A percentile compares a stretch with the other conserved stretches of the same genome.
Evolutionary conservation across 192 early-diverging fungal genomes (phyloP).

Genomic region (Coemansia sp.): DNA sequence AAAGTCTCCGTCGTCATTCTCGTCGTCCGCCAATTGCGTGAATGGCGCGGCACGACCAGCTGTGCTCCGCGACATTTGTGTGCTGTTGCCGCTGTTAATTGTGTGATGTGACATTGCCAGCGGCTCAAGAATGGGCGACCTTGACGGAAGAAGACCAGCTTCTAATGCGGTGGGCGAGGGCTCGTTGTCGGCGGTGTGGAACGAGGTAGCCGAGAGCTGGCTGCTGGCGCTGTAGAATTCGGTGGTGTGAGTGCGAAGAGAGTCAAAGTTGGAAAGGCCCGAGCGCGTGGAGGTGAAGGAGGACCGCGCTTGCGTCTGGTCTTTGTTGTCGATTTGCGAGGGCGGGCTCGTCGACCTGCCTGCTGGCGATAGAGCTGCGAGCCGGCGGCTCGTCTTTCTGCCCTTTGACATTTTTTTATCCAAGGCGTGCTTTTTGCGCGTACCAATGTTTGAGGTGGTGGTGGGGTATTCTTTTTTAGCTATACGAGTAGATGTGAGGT

Average conservation of each 20-base stretch:
- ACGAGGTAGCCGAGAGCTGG: conserved; percentile 20
- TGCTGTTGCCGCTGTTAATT: conserved; percentile 1
- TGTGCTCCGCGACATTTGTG: not conserved
- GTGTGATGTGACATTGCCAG: conserved; percentile 2
- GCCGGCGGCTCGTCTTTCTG: conserved; percentile 2
- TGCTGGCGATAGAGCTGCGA: not conserved
- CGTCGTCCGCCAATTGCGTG: not conserved
- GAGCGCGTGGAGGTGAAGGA: conserved; percentile 16
- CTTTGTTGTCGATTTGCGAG: not conserved
- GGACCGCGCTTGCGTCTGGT: conserved; percentile 7
- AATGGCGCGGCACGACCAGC: not conserved
- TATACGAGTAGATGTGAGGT: no score
- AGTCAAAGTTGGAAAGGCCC: conserved; percentile 15
- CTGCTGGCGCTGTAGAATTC: conserved; percentile 45
- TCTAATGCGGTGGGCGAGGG: not conserved
- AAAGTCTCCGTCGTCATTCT: conserved; percentile 25
- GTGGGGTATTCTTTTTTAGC: not conserved
- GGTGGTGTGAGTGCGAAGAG: conserved; percentile 19
- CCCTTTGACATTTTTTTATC: not conserved
- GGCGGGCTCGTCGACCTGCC: not conserved
- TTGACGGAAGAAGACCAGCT: not conserved
- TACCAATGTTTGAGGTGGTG: no score
- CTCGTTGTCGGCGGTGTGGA: conserved; percentile 29
- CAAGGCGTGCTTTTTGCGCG: not conserved
- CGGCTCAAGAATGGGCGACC: not conserved